Evolutionary conservation across 2,329 filamentous ascomycete genomes (phyloP).

Genomic region (Rhynchosporium graminicola): DNA sequence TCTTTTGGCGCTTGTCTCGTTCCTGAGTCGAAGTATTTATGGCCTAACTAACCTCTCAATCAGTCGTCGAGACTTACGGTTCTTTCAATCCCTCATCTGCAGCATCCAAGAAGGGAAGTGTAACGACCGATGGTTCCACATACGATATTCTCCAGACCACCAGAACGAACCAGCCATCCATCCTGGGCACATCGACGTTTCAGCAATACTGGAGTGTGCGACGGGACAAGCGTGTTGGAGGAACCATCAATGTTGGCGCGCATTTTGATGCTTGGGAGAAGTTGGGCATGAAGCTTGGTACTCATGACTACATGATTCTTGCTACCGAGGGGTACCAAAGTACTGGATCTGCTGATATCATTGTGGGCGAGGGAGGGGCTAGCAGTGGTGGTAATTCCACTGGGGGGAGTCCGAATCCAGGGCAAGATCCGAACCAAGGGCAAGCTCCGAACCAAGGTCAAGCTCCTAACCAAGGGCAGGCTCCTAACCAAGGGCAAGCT

Average conservation of each 20-base stretch:
- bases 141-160: slow-evolving; percentile 50
- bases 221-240: slow-evolving; percentile 50
- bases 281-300: slow-evolving; percentile 51
- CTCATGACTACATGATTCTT: slow-evolving; percentile 53
- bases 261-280: slow-evolving; percentile 56
- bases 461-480: no score
- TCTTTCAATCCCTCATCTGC: slow-evolving; percentile 52
- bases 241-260: slow-evolving; percentile 50
- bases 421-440: no score
- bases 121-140: slow-evolving; percentile 52
- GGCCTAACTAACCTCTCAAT: no score
- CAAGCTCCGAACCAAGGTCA: no score
- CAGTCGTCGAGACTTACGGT: slow-evolving; percentile 52
- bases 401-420: no score
- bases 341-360: slow-evolving; percentile 50
- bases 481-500: no score
- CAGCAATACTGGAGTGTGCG: slow-evolving; percentile 56
- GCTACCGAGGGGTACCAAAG: slow-evolving; percentile 56
- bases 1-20: no score
- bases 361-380: slow-evolving; percentile 23
- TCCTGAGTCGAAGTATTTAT: no score
- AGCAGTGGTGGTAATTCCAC: no score
- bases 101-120: slow-evolving; percentile 50
- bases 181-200: slow-evolving; percentile 52
- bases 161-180: slow-evolving; percentile 44